These are phyloP conservation scores for Grosmannia serpens DNA, from an alignment of 2,329 filamentous ascomycete genomes.

Conservation along the genomic window DNA sequence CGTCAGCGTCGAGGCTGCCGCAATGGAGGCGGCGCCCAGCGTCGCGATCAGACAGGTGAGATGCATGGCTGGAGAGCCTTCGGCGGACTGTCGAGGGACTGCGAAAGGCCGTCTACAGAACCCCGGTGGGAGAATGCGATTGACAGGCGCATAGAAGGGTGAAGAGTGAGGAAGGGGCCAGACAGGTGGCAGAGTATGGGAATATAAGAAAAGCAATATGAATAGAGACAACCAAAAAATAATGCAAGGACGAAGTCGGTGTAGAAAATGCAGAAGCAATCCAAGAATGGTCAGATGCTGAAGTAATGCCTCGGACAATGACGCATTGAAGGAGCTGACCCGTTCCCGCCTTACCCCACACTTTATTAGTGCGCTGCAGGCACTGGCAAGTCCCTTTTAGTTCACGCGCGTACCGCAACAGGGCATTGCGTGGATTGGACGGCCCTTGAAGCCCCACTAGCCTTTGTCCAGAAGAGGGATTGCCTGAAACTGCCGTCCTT, in stretches of 20 bases:
- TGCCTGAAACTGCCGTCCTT: too few species aligned
- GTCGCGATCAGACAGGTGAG: slow-evolving; percentile 4
- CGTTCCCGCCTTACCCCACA: neutral
- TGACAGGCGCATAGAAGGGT: neutral
- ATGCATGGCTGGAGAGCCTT: slow-evolving; percentile 3
- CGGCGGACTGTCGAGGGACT: neutral
- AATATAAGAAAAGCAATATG: neutral
- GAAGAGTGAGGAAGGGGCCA: neutral
- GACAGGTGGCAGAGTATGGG: neutral
- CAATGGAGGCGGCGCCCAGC: slow-evolving; percentile 18
- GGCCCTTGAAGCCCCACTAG: too few species aligned
- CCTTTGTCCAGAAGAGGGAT: too few species aligned
- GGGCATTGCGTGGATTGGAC: too few species aligned
- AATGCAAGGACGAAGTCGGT: neutral
- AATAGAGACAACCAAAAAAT: neutral
- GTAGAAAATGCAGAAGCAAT: neutral
- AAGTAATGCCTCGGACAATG: neutral
- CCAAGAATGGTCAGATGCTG: neutral
- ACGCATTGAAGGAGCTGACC: neutral
- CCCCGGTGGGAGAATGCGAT: neutral
- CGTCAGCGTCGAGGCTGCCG: slow-evolving; percentile 38
- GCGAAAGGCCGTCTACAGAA: neutral
- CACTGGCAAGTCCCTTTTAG: too few species aligned
- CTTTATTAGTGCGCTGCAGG: neutral
- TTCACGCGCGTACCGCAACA: too few species aligned